phyloP scores from a whole-genome alignment of 2,329 filamentous ascomycete genomes.

The Cladobotryum protrusum region DNA sequence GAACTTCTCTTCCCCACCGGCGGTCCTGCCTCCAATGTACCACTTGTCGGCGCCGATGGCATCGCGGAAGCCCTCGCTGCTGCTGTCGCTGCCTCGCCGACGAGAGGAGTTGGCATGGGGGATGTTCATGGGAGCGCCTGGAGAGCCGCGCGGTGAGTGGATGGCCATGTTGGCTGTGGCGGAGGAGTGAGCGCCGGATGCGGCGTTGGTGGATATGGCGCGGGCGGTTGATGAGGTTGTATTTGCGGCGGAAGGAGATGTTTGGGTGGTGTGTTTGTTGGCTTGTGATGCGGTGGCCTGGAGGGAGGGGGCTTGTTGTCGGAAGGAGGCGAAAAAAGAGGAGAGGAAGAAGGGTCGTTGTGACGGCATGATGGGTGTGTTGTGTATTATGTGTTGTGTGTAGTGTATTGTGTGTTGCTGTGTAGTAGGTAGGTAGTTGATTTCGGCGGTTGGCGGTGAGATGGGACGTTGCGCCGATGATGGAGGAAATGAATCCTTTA shows the following conservation, averaged over 20 bases:
- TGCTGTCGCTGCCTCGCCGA: conserved; percentile 67
- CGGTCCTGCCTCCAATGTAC: conserved; percentile 74
- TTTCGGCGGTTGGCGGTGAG: conserved; percentile 1
- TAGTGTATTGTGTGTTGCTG: not conserved
- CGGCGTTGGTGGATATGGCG: conserved; percentile 19
- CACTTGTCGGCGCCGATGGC: conserved; percentile 68
- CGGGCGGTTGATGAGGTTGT: conserved; percentile 16
- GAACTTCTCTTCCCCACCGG: conserved; percentile 71
- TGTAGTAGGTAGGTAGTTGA: not conserved
- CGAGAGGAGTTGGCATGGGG: conserved; percentile 29
- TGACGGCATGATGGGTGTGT: conserved; percentile 36
- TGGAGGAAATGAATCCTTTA: too few relatives aligned
- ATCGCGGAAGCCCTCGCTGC: conserved; percentile 69
- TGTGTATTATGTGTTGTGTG: not conserved
- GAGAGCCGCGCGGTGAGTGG: conserved; percentile 21
- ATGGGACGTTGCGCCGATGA: not conserved
- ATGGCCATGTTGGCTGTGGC: conserved; percentile 24
- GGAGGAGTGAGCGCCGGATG: conserved; percentile 17
- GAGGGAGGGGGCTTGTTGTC: conserved; percentile 38
- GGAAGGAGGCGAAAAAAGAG: conserved; percentile 50
- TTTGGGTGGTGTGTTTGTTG: conserved; percentile 27
- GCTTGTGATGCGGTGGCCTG: conserved; percentile 27
- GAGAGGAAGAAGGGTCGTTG: conserved; percentile 52
- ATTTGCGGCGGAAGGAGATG: conserved; percentile 21
- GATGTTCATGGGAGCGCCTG: conserved; percentile 33